Evolutionary conservation across 2,329 filamentous ascomycete species (phyloP).

Genomic region (Dactylellina drechsleri): DNA sequence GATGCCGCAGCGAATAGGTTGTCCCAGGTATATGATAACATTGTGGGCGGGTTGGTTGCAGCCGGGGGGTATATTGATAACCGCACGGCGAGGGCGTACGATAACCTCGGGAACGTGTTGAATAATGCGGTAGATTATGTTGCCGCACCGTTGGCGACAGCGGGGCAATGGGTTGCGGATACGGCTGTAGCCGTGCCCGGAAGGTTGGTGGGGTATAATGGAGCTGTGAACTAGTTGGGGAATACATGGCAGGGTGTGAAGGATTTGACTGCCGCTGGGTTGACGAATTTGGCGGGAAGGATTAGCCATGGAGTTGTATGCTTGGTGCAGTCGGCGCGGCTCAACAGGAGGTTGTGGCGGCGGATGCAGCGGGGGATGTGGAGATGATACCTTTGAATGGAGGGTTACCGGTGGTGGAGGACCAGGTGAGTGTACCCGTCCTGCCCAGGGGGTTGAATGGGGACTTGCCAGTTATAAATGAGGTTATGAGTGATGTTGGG

Average conservation of each 20-base stretch:
- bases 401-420: slow-evolving; percentile 5
- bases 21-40: neutral
- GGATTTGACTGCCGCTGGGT: too few species aligned
- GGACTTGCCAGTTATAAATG: neutral
- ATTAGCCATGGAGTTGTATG: too few species aligned
- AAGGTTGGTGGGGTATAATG: neutral
- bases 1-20: neutral
- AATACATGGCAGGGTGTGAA: too few species aligned
- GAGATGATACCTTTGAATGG: slow-evolving; percentile 5
- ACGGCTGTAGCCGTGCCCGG: neutral
- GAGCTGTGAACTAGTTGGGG: neutral
- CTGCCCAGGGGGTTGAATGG: slow-evolving; percentile 8
- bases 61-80: neutral
- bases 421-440: neutral
- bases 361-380: neutral
- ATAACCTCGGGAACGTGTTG: slow-evolving; percentile 1
- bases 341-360: neutral
- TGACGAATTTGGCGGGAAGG: too few species aligned
- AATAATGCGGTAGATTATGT: slow-evolving; percentile 20
- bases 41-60: neutral
- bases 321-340: neutral
- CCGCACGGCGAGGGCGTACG: neutral
- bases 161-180: slow-evolving; percentile 24
- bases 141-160: slow-evolving; percentile 4
- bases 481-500: neutral